Conservation (phyloP, 176 grass and related monocot species). For the Puccinellia tenuiflora region DNA sequence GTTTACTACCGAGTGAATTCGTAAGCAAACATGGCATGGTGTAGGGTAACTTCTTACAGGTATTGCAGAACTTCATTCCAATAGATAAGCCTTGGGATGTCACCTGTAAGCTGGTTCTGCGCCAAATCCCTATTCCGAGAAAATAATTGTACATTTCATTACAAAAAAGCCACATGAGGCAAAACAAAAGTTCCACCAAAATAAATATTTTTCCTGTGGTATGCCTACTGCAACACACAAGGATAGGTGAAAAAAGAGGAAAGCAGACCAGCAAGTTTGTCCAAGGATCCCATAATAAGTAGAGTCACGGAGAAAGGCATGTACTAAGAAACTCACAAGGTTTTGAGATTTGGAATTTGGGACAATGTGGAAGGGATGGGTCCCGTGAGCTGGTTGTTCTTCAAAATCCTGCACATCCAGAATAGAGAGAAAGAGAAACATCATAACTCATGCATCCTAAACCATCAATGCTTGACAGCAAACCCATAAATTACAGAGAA, state of each 20-base stretch:
- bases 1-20: background rate
- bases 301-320: conserved; percentile 11
- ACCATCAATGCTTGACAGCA: background rate
- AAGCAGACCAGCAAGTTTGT: background rate
- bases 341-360: conserved; percentile 96
- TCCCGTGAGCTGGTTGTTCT: conserved; percentile 91
- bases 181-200: background rate
- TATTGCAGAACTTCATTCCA: conserved; percentile 99
- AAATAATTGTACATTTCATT: background rate
- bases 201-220: background rate
- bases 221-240: conserved; percentile 1
- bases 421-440: conserved; percentile 14
- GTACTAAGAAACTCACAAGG: conserved; percentile 57
- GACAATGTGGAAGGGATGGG: conserved; percentile 98
- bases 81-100: conserved; percentile 89
- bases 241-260: background rate
- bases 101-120: conserved; percentile 84
- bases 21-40: background rate
- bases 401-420: conserved; percentile 68
- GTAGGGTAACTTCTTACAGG: conserved; percentile 44
- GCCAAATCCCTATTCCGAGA: conserved; percentile 68
- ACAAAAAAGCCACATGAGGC: background rate
- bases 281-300: conserved; percentile 29
- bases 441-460: conserved; percentile 4
- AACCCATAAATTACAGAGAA: conserved; percentile 1